phyloP scores from a whole-genome alignment of 257 asterid genomes.

The Plantago major region DNA sequence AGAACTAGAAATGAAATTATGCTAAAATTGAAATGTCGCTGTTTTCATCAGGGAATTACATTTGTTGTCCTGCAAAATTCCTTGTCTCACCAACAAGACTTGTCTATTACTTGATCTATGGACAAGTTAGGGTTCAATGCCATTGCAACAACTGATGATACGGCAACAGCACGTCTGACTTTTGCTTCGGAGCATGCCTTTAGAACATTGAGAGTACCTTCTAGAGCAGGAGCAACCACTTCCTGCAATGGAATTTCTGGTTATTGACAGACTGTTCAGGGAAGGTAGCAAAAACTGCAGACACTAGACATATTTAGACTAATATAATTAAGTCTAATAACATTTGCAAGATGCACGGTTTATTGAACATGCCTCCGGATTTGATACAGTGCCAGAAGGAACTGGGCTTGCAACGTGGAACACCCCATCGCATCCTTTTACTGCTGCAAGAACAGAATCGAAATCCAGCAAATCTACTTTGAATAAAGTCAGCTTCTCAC shows the following conservation, averaged over 20 bases:
- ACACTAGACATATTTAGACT: no score
- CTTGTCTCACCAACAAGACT: conserved; percentile 77
- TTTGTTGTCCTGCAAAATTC: conserved; percentile 67
- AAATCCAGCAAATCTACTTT: conserved; percentile 73
- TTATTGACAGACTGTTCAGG: background rate
- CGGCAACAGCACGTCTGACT: conserved; percentile 52
- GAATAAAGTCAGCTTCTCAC: conserved; percentile 49
- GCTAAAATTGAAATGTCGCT: no score
- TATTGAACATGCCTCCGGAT: conserved; percentile 53
- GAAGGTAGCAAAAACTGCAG: no score
- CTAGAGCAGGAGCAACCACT: conserved; percentile 73
- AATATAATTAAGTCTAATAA: no score
- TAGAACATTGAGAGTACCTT: conserved; percentile 71
- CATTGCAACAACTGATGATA: conserved; percentile 64
- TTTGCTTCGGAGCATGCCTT: conserved; percentile 67
- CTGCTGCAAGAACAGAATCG: conserved; percentile 54
- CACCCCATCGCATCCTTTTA: conserved; percentile 69
- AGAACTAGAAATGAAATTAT: no score
- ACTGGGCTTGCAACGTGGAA: conserved; percentile 83
- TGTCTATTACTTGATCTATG: conserved; percentile 46
- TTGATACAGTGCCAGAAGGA: conserved; percentile 52
- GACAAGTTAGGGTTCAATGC: conserved; percentile 61
- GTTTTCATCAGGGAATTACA: conserved; percentile 23
- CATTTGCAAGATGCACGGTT: no score
- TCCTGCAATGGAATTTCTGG: conserved; percentile 37